Percentiles rank a stretch among this genome's conserved stretches.
These are phyloP conservation scores for Graphilbum fragrans DNA, from an alignment of 2,329 filamentous ascomycete species.

Conservation along the genomic window DNA sequence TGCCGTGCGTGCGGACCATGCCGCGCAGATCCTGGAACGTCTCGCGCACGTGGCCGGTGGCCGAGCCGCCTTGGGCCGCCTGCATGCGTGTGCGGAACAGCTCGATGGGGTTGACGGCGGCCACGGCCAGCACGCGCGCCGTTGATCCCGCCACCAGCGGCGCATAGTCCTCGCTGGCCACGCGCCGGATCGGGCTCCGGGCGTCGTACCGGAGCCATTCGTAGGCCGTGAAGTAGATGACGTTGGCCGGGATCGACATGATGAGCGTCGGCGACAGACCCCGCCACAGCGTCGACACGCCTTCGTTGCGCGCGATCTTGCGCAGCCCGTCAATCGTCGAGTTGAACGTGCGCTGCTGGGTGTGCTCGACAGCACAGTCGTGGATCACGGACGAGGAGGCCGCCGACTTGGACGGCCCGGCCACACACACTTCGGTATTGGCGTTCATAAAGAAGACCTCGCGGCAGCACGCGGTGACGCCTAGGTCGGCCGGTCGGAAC, in stretches of 20 bases:
- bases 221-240: slow-evolving; percentile 98
- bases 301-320: slow-evolving; percentile 93
- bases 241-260: slow-evolving; percentile 91
- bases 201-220: slow-evolving; percentile 77
- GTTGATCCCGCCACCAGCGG: slow-evolving; percentile 69
- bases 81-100: slow-evolving; percentile 90
- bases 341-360: slow-evolving; percentile 70
- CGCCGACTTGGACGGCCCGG: slow-evolving; percentile 40
- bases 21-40: slow-evolving; percentile 65
- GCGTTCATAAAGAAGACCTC: slow-evolving; percentile 96
- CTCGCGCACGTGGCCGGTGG: slow-evolving; percentile 61
- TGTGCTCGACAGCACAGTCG: slow-evolving; percentile 80
- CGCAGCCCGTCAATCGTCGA: slow-evolving; percentile 84
- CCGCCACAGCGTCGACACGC: slow-evolving; percentile 75
- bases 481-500: slow-evolving; percentile 67
- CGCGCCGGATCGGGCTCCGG: slow-evolving; percentile 55
- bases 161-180: slow-evolving; percentile 56
- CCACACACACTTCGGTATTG: slow-evolving; percentile 68
- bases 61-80: slow-evolving; percentile 48
- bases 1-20: slow-evolving; percentile 69
- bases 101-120: slow-evolving; percentile 80
- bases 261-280: slow-evolving; percentile 86
- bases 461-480: slow-evolving; percentile 87
- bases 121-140: slow-evolving; percentile 69
- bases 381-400: slow-evolving; percentile 28